phyloP scores from a whole-genome alignment of 352 stramenopile genomes.

The Globisporangium cederbergense region DNA sequence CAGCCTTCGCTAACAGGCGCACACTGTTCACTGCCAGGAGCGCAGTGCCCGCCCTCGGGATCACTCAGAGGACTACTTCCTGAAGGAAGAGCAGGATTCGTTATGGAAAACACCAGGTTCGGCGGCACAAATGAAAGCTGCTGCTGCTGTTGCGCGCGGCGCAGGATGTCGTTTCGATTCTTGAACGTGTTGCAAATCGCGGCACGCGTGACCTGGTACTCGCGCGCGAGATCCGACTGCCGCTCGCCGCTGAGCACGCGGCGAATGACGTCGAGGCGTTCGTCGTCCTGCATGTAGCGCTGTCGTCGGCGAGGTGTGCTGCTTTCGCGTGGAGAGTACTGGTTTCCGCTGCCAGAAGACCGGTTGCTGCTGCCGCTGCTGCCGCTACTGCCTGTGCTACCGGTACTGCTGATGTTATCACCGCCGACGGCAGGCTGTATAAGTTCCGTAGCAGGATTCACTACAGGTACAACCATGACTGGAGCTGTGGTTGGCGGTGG shows the following conservation, averaged over 20 bases:
- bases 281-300: conserved; percentile 13
- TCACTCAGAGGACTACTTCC: background rate
- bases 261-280: conserved; percentile 10
- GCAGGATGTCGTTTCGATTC: conserved; percentile 45
- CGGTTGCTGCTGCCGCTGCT: background rate
- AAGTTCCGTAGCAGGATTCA: background rate
- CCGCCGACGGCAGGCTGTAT: background rate
- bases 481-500: background rate
- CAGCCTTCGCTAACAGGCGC: background rate
- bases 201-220: conserved; percentile 59
- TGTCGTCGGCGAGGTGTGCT: background rate
- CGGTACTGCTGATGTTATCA: no score
- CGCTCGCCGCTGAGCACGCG: conserved; percentile 55
- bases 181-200: conserved; percentile 69
- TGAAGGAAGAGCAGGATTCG: background rate
- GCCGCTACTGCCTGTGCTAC: background rate
- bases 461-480: background rate
- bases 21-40: background rate
- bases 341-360: background rate
- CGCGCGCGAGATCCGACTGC: conserved; percentile 56
- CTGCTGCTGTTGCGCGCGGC: conserved; percentile 16
- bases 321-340: background rate
- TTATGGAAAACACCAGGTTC: background rate
- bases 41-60: background rate
- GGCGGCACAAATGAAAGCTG: background rate